Conservation (phyloP, 495 filamentous ascomycete genomes). For the Trichoderma virens region DNA sequence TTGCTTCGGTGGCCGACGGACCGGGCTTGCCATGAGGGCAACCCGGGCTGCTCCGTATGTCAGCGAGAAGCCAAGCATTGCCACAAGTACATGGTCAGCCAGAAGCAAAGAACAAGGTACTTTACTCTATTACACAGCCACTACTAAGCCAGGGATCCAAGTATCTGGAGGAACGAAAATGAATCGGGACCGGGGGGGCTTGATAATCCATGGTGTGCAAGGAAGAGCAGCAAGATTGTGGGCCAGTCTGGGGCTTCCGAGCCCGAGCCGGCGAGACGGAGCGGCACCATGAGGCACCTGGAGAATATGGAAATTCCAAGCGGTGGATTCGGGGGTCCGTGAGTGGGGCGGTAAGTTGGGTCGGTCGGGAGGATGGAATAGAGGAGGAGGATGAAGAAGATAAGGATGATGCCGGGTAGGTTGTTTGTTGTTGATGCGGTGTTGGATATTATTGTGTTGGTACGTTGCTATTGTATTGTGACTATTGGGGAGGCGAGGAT, state of each 20-base stretch:
- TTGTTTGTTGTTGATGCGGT: neutral
- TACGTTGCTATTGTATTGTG: too few species aligned
- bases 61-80: too few species aligned
- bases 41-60: too few species aligned
- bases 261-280: conserved; percentile 1
- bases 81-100: too few species aligned
- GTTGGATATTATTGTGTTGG: too few species aligned
- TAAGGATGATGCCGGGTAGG: neutral
- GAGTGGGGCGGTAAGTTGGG: neutral
- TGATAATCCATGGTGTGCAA: neutral
- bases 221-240: neutral
- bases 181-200: neutral
- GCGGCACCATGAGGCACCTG: neutral
- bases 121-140: too few species aligned
- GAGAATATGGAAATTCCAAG: neutral
- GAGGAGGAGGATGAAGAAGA: neutral
- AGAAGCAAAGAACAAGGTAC: too few species aligned
- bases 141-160: too few species aligned
- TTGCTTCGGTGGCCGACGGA: too few species aligned
- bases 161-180: conserved; percentile 7
- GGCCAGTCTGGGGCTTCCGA: neutral
- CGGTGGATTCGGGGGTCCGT: conserved; percentile 2
- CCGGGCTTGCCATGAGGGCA: too few species aligned
- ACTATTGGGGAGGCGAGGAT: too few species aligned
- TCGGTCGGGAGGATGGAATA: neutral